Evolutionary conservation across 371 early-diverging fungal species (phyloP).

Genomic region (Mucor velutinosus): DNA sequence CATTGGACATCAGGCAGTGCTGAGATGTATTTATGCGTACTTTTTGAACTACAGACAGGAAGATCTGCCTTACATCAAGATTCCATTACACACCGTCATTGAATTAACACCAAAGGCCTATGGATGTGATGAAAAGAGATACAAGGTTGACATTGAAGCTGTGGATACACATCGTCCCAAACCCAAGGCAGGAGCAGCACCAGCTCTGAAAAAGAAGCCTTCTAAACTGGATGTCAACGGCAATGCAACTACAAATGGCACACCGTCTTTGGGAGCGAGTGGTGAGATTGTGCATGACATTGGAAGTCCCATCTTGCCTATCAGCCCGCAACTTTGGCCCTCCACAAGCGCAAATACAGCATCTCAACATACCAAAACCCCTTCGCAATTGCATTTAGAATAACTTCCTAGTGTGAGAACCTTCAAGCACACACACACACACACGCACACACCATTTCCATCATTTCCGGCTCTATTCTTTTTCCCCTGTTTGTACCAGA

Average conservation of each 20-base stretch:
- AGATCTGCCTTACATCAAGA: conserved; percentile 93
- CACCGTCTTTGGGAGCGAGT: conserved; percentile 33
- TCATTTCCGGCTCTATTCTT: background rate
- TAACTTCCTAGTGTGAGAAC: background rate
- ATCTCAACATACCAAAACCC: background rate
- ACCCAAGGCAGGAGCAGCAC: conserved; percentile 22
- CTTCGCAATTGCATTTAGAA: conserved; percentile 4
- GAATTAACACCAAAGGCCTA: conserved; percentile 95
- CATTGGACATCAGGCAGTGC: conserved; percentile 92
- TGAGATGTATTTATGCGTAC: conserved; percentile 93
- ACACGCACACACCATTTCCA: background rate
- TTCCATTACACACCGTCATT: conserved; percentile 96
- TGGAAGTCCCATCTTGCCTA: conserved; percentile 28
- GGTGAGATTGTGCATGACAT: conserved; percentile 40
- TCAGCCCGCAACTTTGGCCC: conserved; percentile 23
- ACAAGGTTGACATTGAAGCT: conserved; percentile 82
- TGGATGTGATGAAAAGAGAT: conserved; percentile 88
- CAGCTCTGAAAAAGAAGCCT: conserved; percentile 6
- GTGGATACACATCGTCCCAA: conserved; percentile 85
- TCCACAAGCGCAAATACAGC: background rate
- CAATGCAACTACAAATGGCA: background rate
- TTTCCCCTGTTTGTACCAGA: background rate
- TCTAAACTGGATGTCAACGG: conserved; percentile 9
- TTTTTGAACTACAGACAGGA: conserved; percentile 90
- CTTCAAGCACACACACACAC: no score